Base-by-base conservation (phyloP, 192 early-diverging fungal species). In the Fimicolochytrium jonesii region DNA sequence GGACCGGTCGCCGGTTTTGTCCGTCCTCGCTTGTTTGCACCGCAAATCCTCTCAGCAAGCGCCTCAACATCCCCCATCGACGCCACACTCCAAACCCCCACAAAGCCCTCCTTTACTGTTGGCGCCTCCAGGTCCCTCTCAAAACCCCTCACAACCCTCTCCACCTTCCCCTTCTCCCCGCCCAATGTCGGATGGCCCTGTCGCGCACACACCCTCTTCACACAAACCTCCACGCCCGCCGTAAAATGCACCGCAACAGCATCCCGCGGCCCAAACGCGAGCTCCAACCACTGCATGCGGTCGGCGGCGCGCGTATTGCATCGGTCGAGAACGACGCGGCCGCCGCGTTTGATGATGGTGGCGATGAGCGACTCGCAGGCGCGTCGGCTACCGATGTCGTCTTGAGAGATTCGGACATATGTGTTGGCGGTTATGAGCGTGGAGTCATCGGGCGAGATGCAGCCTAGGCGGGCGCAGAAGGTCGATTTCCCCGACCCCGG, bases 401-500 rank as follows among this genome's bases (percentile, higher is more conserved):
- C 73, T 53, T 78, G 76, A 34, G 58, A 73, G n/a, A n/a, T n/a
- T n/a, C n/a, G n/a, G n/a, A n/a, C n/a, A n/a, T n/a, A n/a, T n/a
- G n/a, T n/a, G n/a, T n/a, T n/a, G n/a, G n/a, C n/a, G n/a, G n/a
- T n/a, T 17, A 77, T 45, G 34, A 44, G 17, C 3, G 52, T 41
- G 51, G 34, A 77, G 13, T 56, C 61, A n/a, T n/a, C n/a, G n/a
- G n/a, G n/a, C n/a, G n/a, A n/a, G n/a, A n/a, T n/a, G n/a, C n/a
- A n/a, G 20, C 11, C 18, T 22, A 37, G 10, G 9, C 60, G 64
- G 3, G 36, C 58, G 9, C 65, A 29, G 39, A 78, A 74, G 26
- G 53, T 60, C 34, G 47, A 54, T 53, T 78, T 78, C n/a, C 77
- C 77, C 11, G 32, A 48, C 2, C 66, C 77, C 13, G 77, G 77